Percentiles rank a stretch among this genome's conserved stretches.
phyloP scores from a whole-genome alignment of 2,329 filamentous ascomycete genomes.

The Alternaria triticina region DNA sequence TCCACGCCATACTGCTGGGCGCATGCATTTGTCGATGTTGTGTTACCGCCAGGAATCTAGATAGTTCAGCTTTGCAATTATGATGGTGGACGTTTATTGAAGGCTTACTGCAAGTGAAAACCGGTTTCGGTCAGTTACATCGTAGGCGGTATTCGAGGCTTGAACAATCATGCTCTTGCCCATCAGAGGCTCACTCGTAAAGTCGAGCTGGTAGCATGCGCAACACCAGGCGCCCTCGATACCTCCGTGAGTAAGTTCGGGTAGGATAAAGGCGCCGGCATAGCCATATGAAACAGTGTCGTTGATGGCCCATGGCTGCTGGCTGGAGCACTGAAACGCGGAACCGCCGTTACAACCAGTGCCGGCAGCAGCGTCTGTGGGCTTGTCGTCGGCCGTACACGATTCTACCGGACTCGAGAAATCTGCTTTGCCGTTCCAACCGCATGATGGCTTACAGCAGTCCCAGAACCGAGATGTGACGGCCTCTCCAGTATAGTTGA shows the following conservation, averaged over 20 bases:
- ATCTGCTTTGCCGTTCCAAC: conserved; percentile 63
- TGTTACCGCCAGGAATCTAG: conserved; percentile 47
- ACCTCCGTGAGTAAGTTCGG: conserved; percentile 45
- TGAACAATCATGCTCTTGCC: conserved; percentile 71
- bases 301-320: conserved; percentile 68
- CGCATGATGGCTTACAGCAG: conserved; percentile 74
- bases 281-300: conserved; percentile 68
- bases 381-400: conserved; percentile 63
- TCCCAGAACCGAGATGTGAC: conserved; percentile 56
- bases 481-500: conserved; percentile 40
- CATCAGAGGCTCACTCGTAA: conserved; percentile 61
- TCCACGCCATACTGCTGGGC: conserved; percentile 41
- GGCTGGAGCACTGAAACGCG: conserved; percentile 65
- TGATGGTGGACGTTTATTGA: background rate
- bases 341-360: conserved; percentile 63
- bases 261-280: conserved; percentile 63
- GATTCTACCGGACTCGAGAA: conserved; percentile 60
- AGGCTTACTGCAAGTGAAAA: conserved; percentile 46
- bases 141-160: conserved; percentile 65
- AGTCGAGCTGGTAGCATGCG: conserved; percentile 67
- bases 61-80: conserved; percentile 13
- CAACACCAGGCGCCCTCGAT: conserved; percentile 70
- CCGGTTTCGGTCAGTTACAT: conserved; percentile 40
- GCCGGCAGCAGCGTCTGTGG: conserved; percentile 55
- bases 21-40: conserved; percentile 42